A percentile compares a stretch with the other conserved stretches of the same genome.
Conservation (phyloP, 352 stramenopile genomes). For the Globisporangium cylindrosporum region DNA sequence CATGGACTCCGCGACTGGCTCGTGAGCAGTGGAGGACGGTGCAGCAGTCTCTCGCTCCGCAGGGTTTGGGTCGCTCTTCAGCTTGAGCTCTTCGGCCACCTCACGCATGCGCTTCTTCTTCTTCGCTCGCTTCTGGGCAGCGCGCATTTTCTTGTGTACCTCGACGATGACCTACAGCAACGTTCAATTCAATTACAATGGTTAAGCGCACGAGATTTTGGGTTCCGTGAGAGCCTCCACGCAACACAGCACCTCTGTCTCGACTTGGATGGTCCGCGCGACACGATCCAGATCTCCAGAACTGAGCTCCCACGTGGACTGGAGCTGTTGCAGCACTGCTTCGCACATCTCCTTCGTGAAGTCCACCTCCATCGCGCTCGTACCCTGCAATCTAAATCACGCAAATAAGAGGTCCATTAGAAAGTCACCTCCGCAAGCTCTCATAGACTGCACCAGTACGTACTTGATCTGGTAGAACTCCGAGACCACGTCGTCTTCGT, state of each 20-base stretch:
- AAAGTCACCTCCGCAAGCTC: not conserved
- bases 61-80: conserved; percentile 5
- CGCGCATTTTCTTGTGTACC: conserved; percentile 56
- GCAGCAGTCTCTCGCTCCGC: not conserved
- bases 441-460: conserved; percentile 9
- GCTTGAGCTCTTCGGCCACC: conserved; percentile 13
- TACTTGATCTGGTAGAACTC: conserved; percentile 86
- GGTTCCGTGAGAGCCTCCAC: not conserved
- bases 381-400: conserved; percentile 46
- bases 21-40: not conserved
- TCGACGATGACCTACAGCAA: conserved; percentile 44
- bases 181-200: not conserved
- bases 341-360: conserved; percentile 76
- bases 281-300: conserved; percentile 53
- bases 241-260: conserved; percentile 30
- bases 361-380: conserved; percentile 65
- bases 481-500: conserved; percentile 79
- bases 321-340: conserved; percentile 55
- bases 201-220: not conserved
- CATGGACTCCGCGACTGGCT: conserved; percentile 21
- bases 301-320: conserved; percentile 71
- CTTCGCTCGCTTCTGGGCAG: conserved; percentile 31
- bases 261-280: conserved; percentile 57
- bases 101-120: conserved; percentile 35
- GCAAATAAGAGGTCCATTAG: not conserved